Conservation (phyloP, 2,329 filamentous ascomycete species). For the Bipolaris victoriae region DNA sequence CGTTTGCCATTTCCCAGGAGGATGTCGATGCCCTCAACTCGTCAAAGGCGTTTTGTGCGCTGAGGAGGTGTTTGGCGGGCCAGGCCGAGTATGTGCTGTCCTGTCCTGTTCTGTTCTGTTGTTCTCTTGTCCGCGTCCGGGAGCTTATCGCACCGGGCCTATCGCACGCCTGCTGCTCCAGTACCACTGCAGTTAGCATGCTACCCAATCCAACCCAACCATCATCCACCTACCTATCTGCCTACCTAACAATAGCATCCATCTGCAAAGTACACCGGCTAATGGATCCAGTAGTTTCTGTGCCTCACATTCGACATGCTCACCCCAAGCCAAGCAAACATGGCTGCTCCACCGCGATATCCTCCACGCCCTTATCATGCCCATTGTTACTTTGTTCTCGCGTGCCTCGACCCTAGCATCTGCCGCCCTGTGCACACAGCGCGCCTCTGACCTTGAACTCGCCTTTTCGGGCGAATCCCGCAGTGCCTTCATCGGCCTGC, state of each 20-base stretch:
- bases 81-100: constrained; percentile 47
- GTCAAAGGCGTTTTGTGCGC: constrained; percentile 53
- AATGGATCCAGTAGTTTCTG: constrained; percentile 45
- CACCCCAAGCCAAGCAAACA: constrained; percentile 42
- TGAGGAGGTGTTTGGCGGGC: constrained; percentile 51
- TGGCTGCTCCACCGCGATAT: constrained; percentile 64
- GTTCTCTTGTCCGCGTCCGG: constrained; percentile 4
- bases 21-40: constrained; percentile 49
- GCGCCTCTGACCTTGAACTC: constrained; percentile 61
- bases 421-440: constrained; percentile 55
- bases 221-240: not conserved
- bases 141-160: constrained; percentile 10
- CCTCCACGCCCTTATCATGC: constrained; percentile 64
- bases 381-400: constrained; percentile 62
- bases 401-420: constrained; percentile 61
- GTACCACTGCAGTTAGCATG: not conserved
- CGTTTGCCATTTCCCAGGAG: constrained; percentile 52
- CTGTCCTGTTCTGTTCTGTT: constrained; percentile 4
- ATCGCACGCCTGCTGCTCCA: not conserved
- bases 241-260: not conserved
- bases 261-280: not conserved
- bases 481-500: constrained; percentile 64
- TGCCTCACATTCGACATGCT: constrained; percentile 46
- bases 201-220: not conserved
- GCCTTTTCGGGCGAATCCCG: constrained; percentile 64